Evolutionary conservation across 306 rosid genomes (phyloP).

Genomic region (Prinsepia uniflora): DNA sequence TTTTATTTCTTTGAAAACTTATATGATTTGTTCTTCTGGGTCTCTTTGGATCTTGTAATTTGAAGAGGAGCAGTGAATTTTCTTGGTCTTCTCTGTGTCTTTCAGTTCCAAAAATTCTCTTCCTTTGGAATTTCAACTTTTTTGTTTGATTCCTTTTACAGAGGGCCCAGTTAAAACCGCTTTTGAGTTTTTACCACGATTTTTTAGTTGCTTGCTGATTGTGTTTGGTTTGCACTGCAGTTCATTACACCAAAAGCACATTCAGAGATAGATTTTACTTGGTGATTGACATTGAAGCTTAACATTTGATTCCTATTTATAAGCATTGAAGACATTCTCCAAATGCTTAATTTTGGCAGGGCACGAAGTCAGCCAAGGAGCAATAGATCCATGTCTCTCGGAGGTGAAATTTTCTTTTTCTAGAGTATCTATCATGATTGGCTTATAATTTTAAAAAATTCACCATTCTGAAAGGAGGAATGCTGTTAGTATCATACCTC

Average conservation of each 20-base stretch:
- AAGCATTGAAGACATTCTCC: slow-evolving; percentile 26
- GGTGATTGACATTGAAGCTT: slow-evolving; percentile 34
- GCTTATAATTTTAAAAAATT: neutral
- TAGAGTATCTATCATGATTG: neutral
- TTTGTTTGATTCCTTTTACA: slow-evolving; percentile 14
- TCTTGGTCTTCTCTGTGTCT: slow-evolving; percentile 11
- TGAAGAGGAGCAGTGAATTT: slow-evolving; percentile 9
- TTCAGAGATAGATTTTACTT: slow-evolving; percentile 30
- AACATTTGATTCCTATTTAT: slow-evolving; percentile 19
- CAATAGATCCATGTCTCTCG: slow-evolving; percentile 65
- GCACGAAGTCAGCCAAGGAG: slow-evolving; percentile 63
- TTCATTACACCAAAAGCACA: slow-evolving; percentile 26
- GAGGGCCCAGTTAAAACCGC: slow-evolving; percentile 16
- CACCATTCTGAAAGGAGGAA: slow-evolving; percentile 5
- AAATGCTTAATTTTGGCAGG: slow-evolving; percentile 72
- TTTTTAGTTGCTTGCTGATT: slow-evolving; percentile 25
- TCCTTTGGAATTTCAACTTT: slow-evolving; percentile 23
- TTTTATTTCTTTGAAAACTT: neutral
- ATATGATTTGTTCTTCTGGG: slow-evolving; percentile 22
- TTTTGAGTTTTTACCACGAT: slow-evolving; percentile 20
- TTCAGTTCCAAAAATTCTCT: slow-evolving; percentile 1
- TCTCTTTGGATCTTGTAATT: slow-evolving; percentile 37
- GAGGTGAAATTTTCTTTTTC: slow-evolving; percentile 52
- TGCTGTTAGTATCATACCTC: neutral
- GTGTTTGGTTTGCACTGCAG: slow-evolving; percentile 40